These are phyloP conservation scores for Coemansia sp. DNA, from an alignment of 192 early-diverging fungal genomes.

Conservation along the genomic window DNA sequence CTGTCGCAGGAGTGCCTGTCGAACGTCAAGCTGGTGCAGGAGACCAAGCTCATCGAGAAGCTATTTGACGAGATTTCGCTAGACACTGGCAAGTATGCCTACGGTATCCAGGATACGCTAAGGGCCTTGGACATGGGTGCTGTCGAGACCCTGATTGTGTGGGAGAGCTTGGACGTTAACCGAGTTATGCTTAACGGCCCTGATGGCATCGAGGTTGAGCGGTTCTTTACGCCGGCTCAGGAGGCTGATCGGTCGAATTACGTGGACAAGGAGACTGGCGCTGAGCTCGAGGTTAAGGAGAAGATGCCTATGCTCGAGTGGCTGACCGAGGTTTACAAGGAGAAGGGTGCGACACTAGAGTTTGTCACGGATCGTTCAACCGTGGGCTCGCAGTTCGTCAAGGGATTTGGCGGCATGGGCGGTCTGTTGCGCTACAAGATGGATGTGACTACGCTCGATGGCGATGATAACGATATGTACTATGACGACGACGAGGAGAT, in stretches of 20 bases:
- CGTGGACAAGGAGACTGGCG: constrained; percentile 63
- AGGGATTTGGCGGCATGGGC: constrained; percentile 99
- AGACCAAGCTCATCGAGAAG: constrained; percentile 94
- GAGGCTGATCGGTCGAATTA: constrained; percentile 80
- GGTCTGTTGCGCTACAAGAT: constrained; percentile 96
- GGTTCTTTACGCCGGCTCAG: constrained; percentile 82
- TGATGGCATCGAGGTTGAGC: constrained; percentile 68
- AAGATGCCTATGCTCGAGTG: constrained; percentile 91
- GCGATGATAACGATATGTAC: constrained; percentile 69
- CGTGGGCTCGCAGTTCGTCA: constrained; percentile 97
- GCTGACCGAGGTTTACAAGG: constrained; percentile 97
- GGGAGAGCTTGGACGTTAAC: constrained; percentile 88
- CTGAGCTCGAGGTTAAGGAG: constrained; percentile 83
- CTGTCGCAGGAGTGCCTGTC: constrained; percentile 86
- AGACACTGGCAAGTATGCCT: constrained; percentile 96
- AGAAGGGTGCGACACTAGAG: constrained; percentile 91
- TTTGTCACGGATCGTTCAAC: constrained; percentile 96
- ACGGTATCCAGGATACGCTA: constrained; percentile 94
- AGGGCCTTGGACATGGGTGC: constrained; percentile 96
- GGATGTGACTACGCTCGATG: constrained; percentile 70
- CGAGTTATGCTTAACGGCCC: constrained; percentile 79
- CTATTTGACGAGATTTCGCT: constrained; percentile 98
- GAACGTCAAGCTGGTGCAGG: constrained; percentile 99
- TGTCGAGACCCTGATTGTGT: constrained; percentile 98
- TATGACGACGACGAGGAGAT: constrained; percentile 49